phyloP scores from a whole-genome alignment of 306 rosid genomes.

The Cicer chorassanicum region DNA sequence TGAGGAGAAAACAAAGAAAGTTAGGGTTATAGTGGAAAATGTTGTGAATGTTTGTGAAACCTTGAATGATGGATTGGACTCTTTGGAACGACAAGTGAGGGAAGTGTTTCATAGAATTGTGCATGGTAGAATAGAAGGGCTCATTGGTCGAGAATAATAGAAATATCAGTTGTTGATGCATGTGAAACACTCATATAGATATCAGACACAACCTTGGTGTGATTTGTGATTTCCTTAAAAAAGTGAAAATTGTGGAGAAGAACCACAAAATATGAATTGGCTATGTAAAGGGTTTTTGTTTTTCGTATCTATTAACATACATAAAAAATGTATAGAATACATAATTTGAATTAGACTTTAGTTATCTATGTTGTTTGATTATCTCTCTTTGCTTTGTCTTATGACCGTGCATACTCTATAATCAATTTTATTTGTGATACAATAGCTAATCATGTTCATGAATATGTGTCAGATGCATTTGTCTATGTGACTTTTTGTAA shows the following conservation, averaged over 20 bases:
- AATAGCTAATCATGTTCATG: too few species aligned
- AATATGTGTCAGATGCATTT: too few species aligned
- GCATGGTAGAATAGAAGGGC: slow-evolving; percentile 76
- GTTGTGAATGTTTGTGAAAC: slow-evolving; percentile 60
- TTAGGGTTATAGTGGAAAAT: slow-evolving; percentile 65
- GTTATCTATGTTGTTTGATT: slow-evolving; percentile 42
- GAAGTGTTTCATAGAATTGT: slow-evolving; percentile 83
- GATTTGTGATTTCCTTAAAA: background rate
- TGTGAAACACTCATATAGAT: too few species aligned
- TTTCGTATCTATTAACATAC: slow-evolving; percentile 8
- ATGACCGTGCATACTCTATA: slow-evolving; percentile 42
- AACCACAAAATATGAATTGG: background rate
- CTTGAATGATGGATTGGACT: slow-evolving; percentile 71
- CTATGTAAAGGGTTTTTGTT: background rate
- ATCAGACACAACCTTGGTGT: background rate
- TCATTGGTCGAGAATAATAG: slow-evolving; percentile 44
- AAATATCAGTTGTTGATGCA: slow-evolving; percentile 18
- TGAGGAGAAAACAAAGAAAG: slow-evolving; percentile 69
- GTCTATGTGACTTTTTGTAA: too few species aligned
- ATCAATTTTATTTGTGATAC: too few species aligned
- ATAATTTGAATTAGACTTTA: slow-evolving; percentile 49
- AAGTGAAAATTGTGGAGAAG: slow-evolving; percentile 33
- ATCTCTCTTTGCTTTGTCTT: background rate
- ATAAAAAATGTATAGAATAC: slow-evolving; percentile 52
- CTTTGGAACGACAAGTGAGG: slow-evolving; percentile 82